Base-by-base conservation (phyloP, 768 basidiomycete species). In the Nidula microcarpa region DNA sequence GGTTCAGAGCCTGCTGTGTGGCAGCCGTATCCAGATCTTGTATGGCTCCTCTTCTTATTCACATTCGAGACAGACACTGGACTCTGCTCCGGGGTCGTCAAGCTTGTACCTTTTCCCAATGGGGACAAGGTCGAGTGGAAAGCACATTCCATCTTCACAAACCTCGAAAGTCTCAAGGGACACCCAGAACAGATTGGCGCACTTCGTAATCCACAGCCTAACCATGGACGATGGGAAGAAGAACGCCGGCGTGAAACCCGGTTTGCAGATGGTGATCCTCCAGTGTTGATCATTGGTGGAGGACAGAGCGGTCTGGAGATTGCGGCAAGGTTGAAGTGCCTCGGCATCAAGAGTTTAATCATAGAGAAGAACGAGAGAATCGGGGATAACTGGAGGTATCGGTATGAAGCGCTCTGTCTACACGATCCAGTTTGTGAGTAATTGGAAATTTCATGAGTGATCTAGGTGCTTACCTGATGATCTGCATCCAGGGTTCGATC, bases 351-450 rank as follows among this genome's bases (percentile, higher is more conserved):
- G 1, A 69, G 76, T 1, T 67, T 92, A 8, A 84, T 91, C 11
- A 70, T 91, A 46, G 90, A 93, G 63, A 82, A 77, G 65, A 77
- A 84, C 49, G 54, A 62, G 9, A 67, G 79, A 16, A 75, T 87
- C 23, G 86, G 87, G 0, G 79, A 87, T 60, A 79, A 78, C 48
- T 88, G 86, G 87, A 70, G 86, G 53, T 71, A 76, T 36, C 72
- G 89, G 36, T 89, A 90, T 62, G 79, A 86, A 51, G 77, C 84
- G 8, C 66, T 88, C 37, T 85, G 82, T 47, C 66, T 88, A 32
- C 86, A 89, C 60, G 82, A 85, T 63, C 77, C 82, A 18, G 81
- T 86, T 53, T 86, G 85, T 84, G 60, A 72, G 84, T 75, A 33
- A 60, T 9, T 53, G 35, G 55, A n/a, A n/a, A n/a, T n/a, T 36